Base-by-base conservation (phyloP, 1,284 basidiomycete species). In the Schizophyllum amplum region DNA sequence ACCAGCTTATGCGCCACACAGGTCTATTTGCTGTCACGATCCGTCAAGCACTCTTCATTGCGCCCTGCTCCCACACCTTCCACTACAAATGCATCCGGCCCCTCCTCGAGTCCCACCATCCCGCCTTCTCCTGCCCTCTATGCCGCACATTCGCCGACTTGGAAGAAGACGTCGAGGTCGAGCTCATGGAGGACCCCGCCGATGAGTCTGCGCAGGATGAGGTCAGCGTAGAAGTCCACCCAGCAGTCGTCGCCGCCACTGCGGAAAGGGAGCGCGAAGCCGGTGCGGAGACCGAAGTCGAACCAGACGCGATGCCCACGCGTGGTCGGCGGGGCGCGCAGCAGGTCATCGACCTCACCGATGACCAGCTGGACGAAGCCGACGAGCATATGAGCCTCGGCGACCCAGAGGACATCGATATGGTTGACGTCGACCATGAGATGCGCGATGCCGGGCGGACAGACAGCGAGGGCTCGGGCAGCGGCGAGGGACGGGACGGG, bases 11-110 rank as follows among this genome's bases (percentile, higher is more conserved):
- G 11, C 24, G 3, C 42, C 24, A 25, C 33, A 4, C 60, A 92
- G 89, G 89, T 68, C 79, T 99, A 20, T 98, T 97, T 75, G 79
- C 86, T 4, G 94, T 99, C 4, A 91, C 92, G 0, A 95, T 98
- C 64, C 92, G 90, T 61, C 96, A 99, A 72, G 91, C 94, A 0
- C 82, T 99, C 24, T 99, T 99, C 75, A 96, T 99, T 68, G 94
- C 95, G 26, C 93, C 93, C 0, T 95, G 93, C 71, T 96, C 93
- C 5, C 96, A 98, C 72, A 88, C 95, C 0, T 98, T 97, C 77
- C 96, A 98, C 73, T 98, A 92, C 83, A 98, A 98, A 72, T 99
- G 97, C 72, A 96, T 99, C 63, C 84, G 94, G 0, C 95, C 94
- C 0, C 77, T 98, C 17, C 80, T 99, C 49, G 82, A 90, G 64